Evolutionary conservation across 805 yeast genomes (phyloP).

Genomic region (Candida caryicola): DNA sequence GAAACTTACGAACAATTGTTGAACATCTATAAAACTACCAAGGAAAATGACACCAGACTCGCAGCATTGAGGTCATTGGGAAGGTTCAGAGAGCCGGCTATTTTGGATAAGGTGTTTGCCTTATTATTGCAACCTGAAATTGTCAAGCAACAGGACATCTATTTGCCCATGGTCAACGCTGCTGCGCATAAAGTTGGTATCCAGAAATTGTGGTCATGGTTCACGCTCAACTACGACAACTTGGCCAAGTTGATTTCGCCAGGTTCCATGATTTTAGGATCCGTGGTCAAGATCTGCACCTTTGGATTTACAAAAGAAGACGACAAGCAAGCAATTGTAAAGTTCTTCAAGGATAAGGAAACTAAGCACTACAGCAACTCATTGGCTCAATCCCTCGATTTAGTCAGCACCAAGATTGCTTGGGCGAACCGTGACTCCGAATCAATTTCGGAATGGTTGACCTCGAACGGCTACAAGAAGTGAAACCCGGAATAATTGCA

Average conservation of each 20-base stretch:
- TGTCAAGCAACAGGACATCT: slow-evolving; percentile 67
- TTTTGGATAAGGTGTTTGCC: slow-evolving; percentile 55
- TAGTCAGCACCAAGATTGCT: slow-evolving; percentile 50
- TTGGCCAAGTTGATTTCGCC: slow-evolving; percentile 72
- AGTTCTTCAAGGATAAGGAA: slow-evolving; percentile 51
- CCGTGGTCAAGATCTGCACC: slow-evolving; percentile 62
- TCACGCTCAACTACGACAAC: slow-evolving; percentile 67
- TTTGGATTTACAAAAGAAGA: slow-evolving; percentile 57
- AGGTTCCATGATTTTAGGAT: slow-evolving; percentile 73
- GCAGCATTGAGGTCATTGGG: slow-evolving; percentile 72
- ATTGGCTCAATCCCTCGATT: slow-evolving; percentile 64
- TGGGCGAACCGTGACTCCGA: slow-evolving; percentile 58
- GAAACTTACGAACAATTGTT: slow-evolving; percentile 62
- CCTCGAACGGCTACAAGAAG: slow-evolving; percentile 28
- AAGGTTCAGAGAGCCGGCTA: slow-evolving; percentile 48
- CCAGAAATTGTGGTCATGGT: slow-evolving; percentile 71
- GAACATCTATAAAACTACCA: slow-evolving; percentile 58
- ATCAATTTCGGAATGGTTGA: slow-evolving; percentile 49
- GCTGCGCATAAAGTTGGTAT: slow-evolving; percentile 62
- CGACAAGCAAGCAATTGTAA: slow-evolving; percentile 49
- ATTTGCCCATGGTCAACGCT: slow-evolving; percentile 75
- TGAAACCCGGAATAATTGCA: too few relatives aligned
- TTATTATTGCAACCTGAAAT: slow-evolving; percentile 55
- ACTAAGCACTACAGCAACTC: slow-evolving; percentile 65
- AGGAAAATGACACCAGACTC: slow-evolving; percentile 62